phyloP scores from a whole-genome alignment of 2,329 filamentous ascomycete genomes.

The Fusarium clavum region DNA sequence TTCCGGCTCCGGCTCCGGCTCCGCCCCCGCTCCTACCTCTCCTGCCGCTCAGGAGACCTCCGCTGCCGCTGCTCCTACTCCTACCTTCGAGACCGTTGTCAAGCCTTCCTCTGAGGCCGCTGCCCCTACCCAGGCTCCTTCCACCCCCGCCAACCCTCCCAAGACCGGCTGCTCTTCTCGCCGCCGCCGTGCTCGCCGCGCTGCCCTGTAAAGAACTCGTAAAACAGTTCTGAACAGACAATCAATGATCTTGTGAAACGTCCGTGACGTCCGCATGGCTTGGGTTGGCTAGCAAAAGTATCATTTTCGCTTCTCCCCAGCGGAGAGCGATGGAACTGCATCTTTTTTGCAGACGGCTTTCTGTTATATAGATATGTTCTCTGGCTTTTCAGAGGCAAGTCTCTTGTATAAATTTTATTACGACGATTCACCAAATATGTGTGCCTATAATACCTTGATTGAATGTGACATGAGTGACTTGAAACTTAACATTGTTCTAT shows the following conservation, averaged over 20 bases:
- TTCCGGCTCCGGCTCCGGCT: conserved; percentile 23
- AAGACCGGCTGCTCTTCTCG: conserved; percentile 41
- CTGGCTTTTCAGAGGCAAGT: conserved; percentile 38
- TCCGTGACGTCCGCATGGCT: conserved; percentile 24
- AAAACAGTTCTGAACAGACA: conserved; percentile 9
- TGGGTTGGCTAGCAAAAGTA: conserved; percentile 9
- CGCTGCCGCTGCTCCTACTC: conserved; percentile 29
- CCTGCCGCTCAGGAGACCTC: conserved; percentile 14
- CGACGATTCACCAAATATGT: conserved; percentile 14
- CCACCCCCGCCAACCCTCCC: conserved; percentile 21
- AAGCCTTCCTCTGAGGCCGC: conserved; percentile 26
- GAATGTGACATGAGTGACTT: neutral
- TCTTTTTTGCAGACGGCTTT: conserved; percentile 37
- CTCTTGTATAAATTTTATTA: conserved; percentile 46
- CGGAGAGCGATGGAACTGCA: conserved; percentile 32
- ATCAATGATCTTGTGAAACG: conserved; percentile 1
- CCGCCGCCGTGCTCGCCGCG: conserved; percentile 41
- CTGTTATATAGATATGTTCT: conserved; percentile 46
- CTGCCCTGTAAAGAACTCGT: conserved; percentile 38
- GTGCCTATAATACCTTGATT: neutral
- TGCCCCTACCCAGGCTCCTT: conserved; percentile 23
- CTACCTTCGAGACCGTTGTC: conserved; percentile 42
- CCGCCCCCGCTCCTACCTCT: conserved; percentile 19
- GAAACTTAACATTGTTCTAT: neutral
- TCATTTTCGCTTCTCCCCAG: conserved; percentile 30